Evolutionary conservation across 2,329 filamentous ascomycete genomes (phyloP), one percentile per base, ranked within the genome.

Genomic region (Bipolaris cookei): DNA sequence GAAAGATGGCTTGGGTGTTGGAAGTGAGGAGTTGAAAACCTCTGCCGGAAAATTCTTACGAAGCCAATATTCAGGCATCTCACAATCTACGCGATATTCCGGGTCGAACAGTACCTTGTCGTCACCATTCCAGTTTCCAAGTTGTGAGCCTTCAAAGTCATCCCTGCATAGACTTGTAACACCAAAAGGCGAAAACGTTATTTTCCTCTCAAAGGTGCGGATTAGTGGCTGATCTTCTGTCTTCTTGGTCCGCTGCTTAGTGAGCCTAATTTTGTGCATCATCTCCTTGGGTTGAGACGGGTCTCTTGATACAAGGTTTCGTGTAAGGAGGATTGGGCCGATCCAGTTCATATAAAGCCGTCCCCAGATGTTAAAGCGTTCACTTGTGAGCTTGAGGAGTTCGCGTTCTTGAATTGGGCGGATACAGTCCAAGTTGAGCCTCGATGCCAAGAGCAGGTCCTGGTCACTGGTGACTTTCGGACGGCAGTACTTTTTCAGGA

Each of bases 291-390:
- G 52, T 1, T 54, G 51, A 1, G 60, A 51, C 6, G 38, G 3
- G 18, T 63, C 44, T 38, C 45, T 61, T 3, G 51, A 54, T 1
- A 56, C 43, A 2, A 74, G 55, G 5, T 67, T 59, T 16, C 65
- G 65, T 2, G 68, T 67, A 13, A 80, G 67, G 4, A 80, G 66
- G 0, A 79, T 58, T 1, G 77, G 75, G 0, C 64, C 70, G 13
- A 81, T 58, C 58, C 77, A 74, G 23, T 76, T 75, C 59, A 79
- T 65, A 38, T 77, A 80, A 1, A 62, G 58, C 38, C 66, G 70
- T 1, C 75, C 76, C 58, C 65, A 70, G 13, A 80, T 74, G 39
- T 80, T 77, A 63, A 80, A 79, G 2, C 62, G 58, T 4, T 67
- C 56, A 4, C 70, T 71, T 4, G 78, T 69, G 1, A 77, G 61